A percentile compares a stretch with the other conserved stretches of the same genome.
Evolutionary conservation across 1,139 yeast genomes (phyloP).

Genomic region (Magnusiomyces fungicola): DNA sequence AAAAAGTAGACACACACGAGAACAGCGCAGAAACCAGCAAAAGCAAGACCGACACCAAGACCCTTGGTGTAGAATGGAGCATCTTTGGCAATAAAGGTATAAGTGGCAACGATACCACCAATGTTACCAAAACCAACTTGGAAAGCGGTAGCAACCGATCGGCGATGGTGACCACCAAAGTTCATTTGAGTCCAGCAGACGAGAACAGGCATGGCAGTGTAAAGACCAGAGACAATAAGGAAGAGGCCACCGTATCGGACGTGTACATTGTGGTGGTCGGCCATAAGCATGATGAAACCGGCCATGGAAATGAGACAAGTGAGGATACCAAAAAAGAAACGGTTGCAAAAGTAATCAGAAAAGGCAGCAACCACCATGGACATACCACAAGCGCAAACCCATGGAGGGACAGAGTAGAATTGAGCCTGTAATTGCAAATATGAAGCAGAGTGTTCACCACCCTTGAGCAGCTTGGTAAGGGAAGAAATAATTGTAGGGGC

Average conservation of each 20-base stretch:
- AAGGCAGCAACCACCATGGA: conserved; percentile 41
- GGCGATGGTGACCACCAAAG: conserved; percentile 62
- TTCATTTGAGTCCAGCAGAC: conserved; percentile 70
- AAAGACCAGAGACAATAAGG: conserved; percentile 56
- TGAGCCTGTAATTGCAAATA: conserved; percentile 58
- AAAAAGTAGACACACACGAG: conserved; percentile 41
- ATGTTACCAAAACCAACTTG: conserved; percentile 78
- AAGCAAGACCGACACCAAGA: conserved; percentile 48
- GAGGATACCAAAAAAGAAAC: conserved; percentile 44
- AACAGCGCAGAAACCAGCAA: conserved; percentile 45
- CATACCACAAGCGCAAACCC: conserved; percentile 56
- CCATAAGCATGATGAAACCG: conserved; percentile 50
- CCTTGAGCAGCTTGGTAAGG: conserved; percentile 19
- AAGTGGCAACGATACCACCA: conserved; percentile 73
- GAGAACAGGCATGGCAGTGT: conserved; percentile 65
- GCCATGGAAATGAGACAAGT: conserved; percentile 41
- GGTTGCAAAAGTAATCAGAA: conserved; percentile 39
- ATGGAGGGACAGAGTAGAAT: conserved; percentile 63
- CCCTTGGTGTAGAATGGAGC: conserved; percentile 57
- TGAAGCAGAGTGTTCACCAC: conserved; percentile 26
- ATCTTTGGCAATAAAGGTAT: conserved; percentile 48
- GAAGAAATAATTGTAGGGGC: conserved; percentile 57
- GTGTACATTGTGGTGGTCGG: conserved; percentile 26
- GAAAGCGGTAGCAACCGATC: conserved; percentile 66
- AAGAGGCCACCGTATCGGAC: conserved; percentile 67